These are phyloP conservation scores for Phytopythium sindhum DNA, from an alignment of 352 stramenopile species.

Conservation along the genomic window DNA sequence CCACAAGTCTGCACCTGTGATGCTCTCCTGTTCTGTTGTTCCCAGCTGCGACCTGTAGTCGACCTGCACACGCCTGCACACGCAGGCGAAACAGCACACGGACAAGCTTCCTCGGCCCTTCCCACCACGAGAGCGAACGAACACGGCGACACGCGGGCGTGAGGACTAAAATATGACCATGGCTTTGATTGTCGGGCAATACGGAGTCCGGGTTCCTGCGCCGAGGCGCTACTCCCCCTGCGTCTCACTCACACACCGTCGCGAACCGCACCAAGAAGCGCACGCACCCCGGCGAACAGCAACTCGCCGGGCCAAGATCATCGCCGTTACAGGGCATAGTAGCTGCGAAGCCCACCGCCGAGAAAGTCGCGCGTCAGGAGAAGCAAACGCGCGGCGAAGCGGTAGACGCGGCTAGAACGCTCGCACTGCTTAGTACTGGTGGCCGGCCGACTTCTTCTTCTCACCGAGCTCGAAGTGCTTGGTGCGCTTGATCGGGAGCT, in stretches of 20 bases:
- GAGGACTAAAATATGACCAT: slow-evolving; percentile 55
- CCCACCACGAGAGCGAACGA: slow-evolving; percentile 4
- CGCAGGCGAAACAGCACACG: neutral
- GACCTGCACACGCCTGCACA: too few relatives aligned
- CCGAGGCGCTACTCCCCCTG: slow-evolving; percentile 7
- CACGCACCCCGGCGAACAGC: slow-evolving; percentile 9
- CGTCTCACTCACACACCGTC: slow-evolving; percentile 6
- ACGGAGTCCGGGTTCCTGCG: slow-evolving; percentile 12
- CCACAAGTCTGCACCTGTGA: neutral
- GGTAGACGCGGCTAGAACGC: slow-evolving; percentile 6
- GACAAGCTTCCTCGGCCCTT: neutral
- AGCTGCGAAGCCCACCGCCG: slow-evolving; percentile 13
- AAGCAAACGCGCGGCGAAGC: slow-evolving; percentile 11
- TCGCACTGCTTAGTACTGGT: slow-evolving; percentile 92
- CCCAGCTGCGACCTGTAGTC: neutral
- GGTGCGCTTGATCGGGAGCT: slow-evolving; percentile 98
- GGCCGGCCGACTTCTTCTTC: slow-evolving; percentile 98
- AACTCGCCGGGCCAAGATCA: slow-evolving; percentile 10
- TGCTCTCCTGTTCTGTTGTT: neutral
- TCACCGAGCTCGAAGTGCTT: slow-evolving; percentile 99
- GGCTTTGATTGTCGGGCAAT: slow-evolving; percentile 40
- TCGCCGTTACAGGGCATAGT: slow-evolving; percentile 22
- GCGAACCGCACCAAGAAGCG: slow-evolving; percentile 14
- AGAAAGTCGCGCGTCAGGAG: slow-evolving; percentile 2
- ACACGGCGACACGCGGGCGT: slow-evolving; percentile 8